These are phyloP conservation scores for Brasilioporus rufonigricans DNA, from an alignment of 768 basidiomycete species.

Conservation along the genomic window DNA sequence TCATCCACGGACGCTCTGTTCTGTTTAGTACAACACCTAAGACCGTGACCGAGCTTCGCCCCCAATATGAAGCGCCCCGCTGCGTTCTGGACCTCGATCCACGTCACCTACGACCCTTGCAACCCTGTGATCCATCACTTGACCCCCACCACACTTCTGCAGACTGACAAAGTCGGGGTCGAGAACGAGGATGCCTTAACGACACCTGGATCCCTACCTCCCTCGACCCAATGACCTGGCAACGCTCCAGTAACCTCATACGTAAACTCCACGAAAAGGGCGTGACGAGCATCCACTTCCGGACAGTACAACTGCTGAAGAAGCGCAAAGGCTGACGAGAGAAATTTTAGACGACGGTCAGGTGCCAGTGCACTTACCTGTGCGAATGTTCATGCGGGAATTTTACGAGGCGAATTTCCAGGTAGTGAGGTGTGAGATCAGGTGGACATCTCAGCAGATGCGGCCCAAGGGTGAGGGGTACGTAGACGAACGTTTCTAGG, in stretches of 20 bases:
- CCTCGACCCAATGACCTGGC: conserved; percentile 66
- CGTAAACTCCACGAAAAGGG: conserved; percentile 53
- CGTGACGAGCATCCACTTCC: conserved; percentile 51
- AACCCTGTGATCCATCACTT: conserved; percentile 45
- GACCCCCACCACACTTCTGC: conserved; percentile 52
- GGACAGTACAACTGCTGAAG: conserved; percentile 40
- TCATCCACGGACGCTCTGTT: not conserved
- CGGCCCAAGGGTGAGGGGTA: conserved; percentile 49
- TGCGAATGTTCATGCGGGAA: conserved; percentile 61
- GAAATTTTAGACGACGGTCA: conserved; percentile 59
- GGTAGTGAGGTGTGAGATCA: conserved; percentile 63
- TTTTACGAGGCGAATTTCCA: conserved; percentile 56
- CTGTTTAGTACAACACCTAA: conserved; percentile 51
- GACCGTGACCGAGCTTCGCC: conserved; percentile 52
- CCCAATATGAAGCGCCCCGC: conserved; percentile 65
- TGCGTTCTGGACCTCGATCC: conserved; percentile 55
- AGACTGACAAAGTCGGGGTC: conserved; percentile 50
- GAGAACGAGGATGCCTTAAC: conserved; percentile 55
- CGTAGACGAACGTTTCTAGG: not conserved
- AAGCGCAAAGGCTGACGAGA: conserved; percentile 49
- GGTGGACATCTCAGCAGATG: conserved; percentile 64
- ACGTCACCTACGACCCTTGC: conserved; percentile 45
- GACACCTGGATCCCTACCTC: conserved; percentile 52
- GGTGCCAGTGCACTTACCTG: conserved; percentile 69
- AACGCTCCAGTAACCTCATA: conserved; percentile 60